Percentiles rank a stretch among this genome's conserved stretches.
These are phyloP conservation scores for Syzygium aqueum DNA, from an alignment of 345 rosid species.

Conservation along the genomic window DNA sequence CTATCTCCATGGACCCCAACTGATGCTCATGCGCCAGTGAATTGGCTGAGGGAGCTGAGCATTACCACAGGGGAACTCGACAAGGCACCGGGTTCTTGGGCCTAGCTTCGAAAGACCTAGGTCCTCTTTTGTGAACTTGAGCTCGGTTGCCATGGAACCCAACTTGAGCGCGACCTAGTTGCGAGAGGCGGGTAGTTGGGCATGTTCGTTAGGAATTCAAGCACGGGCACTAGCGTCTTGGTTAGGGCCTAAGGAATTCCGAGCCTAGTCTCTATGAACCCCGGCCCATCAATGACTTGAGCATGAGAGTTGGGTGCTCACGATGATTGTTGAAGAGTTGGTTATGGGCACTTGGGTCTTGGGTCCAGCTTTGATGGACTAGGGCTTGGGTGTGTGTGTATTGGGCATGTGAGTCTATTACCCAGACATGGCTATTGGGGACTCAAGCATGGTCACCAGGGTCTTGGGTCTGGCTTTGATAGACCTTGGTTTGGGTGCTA, in stretches of 20 bases:
- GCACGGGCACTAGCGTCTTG: background rate
- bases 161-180: background rate
- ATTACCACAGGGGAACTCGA: accelerated
- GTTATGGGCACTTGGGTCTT: background rate
- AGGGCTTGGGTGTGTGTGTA: background rate
- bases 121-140: background rate
- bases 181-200: background rate
- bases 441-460: too few species aligned
- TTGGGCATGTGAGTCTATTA: background rate
- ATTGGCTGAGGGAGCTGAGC: background rate
- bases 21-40: background rate
- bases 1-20: background rate
- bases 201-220: background rate
- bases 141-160: background rate
- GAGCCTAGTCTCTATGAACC: background rate
- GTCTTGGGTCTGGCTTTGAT: background rate
- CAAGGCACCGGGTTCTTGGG: background rate
- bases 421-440: background rate
- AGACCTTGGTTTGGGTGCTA: background rate
- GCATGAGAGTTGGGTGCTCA: background rate
- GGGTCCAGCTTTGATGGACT: background rate
- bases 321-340: background rate
- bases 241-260: background rate
- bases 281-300: background rate
- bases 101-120: background rate